Base-by-base conservation (phyloP, 257 asterid genomes). In the Avicennia marina region DNA sequence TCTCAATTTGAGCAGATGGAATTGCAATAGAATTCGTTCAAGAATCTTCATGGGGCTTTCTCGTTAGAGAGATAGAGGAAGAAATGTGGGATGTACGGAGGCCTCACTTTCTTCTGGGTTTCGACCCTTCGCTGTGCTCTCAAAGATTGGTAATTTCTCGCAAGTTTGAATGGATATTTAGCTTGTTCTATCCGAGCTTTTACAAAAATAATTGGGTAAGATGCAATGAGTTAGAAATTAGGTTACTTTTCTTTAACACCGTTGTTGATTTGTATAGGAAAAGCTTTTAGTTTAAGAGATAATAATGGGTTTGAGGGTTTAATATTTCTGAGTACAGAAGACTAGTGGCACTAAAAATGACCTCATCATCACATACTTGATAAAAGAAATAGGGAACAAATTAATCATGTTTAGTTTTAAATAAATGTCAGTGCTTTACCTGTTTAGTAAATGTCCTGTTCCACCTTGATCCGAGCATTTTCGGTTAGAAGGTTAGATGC, bases 61-160 rank as follows among this genome's bases (percentile, higher is more conserved):
- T 31, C 22, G 40, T 27, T 39, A 11, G 62, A 51, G 60, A 25
- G 66, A 63, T 63, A 52, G 54, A 44, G 52, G n/a, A 61, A 46
- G 76, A 71, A 74, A 87, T 86, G 96, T 67, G 66, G 75, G 58
- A 62, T 64, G 41, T 21, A 62, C 84, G 69, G 64, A 78, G 66
- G 66, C 95, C 95, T 71, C 81, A 76, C 74, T 90, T 90, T 72
- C 86, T 84, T 62, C 58, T 78, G 80, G 85, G 78, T 56, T 86
- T 90, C 68, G 83, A 82, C 68, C 94, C 93, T 53, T 75, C 83
- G 42, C 32, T 72, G 21, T 75, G 72, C 77, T 84, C 83, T 42
- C 73, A 84, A 24, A 70, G 73, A 66, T 69, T 86, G 95, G 95
- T 90, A 80, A 78, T 52, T 62, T 56, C 48, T 60, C 66, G 59